A percentile compares a stretch with the other conserved stretches of the same genome.
phyloP scores from a whole-genome alignment of 192 early-diverging fungal genomes.

The Mortierella claussenii region DNA sequence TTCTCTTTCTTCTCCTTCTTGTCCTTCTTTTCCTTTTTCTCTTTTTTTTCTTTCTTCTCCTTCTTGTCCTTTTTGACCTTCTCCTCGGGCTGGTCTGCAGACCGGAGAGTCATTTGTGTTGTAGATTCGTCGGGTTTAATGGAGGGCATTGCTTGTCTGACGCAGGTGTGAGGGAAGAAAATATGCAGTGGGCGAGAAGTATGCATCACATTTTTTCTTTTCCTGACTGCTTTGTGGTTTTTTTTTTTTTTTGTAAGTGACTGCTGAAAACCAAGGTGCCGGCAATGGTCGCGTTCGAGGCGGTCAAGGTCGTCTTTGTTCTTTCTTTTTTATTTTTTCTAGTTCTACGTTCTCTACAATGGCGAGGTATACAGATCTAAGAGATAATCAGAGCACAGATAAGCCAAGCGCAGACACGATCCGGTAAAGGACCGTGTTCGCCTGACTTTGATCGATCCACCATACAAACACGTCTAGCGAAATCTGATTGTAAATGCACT shows the following conservation, averaged over 20 bases:
- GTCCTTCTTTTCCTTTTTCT: conserved; percentile 59
- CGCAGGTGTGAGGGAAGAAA: too few relatives aligned
- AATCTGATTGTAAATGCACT: conserved; percentile 11
- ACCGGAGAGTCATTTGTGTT: conserved; percentile 31
- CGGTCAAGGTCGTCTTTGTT: too few relatives aligned
- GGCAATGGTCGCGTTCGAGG: too few relatives aligned
- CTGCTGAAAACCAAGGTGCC: not conserved
- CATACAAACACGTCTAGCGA: conserved; percentile 36
- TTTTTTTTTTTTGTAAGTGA: conserved; percentile 21
- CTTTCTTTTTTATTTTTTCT: not conserved
- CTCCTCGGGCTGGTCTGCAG: conserved; percentile 19
- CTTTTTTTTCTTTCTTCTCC: conserved; percentile 60
- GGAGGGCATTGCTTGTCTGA: conserved; percentile 27
- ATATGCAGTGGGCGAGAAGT: too few relatives aligned
- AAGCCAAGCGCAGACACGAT: conserved; percentile 6
- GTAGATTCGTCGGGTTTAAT: conserved; percentile 14
- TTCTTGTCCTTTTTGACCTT: conserved; percentile 25
- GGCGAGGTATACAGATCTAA: not conserved
- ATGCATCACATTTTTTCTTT: too few relatives aligned
- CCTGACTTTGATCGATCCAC: conserved; percentile 37
- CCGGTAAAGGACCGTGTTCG: conserved; percentile 9
- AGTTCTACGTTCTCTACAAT: not conserved
- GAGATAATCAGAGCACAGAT: not conserved
- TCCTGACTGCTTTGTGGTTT: too few relatives aligned
- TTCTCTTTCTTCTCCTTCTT: conserved; percentile 56